Evolutionary conservation across 2,329 filamentous ascomycete species (phyloP), one percentile per base, ranked within the genome.

Genomic region (Bisporella sp.): DNA sequence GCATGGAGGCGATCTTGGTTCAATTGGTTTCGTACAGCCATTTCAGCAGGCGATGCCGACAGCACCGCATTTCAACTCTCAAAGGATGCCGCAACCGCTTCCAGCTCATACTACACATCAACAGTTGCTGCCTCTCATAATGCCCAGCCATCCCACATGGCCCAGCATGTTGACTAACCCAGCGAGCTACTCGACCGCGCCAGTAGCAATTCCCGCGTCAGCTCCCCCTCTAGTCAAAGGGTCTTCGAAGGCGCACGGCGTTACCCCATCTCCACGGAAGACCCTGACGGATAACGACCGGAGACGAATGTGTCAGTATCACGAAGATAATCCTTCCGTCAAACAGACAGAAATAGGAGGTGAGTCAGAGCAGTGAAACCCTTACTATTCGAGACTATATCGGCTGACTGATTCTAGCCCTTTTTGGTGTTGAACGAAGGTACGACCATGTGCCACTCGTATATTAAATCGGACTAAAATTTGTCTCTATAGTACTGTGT

Each of bases 391-490:
- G 41, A 11, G 32, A 45, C 45, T 46, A 13, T n/a, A 29, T 43
- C 49, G 41, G 46, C 59, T 65, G 57, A 67, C 70, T 73, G 56
- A 70, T 45, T 41, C 49, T 33, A 87, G 86, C 85, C 52, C 83
- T 90, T 66, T 99, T 99, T 71, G 92, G 91, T 35, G 93, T 99
- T 47, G 93, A 99, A 72, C 77, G 93, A 85, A 97, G 93, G 93
- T 97, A 83, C 52, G 51, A 39, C 41, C 41, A 46, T 45, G 9
- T 30, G 52, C 5, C 47, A 28, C 40, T 45, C 47, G 28, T 31
- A 31, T 31, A 31, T n/a, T 11, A 13, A 9, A 11, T 31, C 7
- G 30, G 53, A 48, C 55, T 58, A 55, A 62, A 50, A 50, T 46
- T 58, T 42, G 45, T 46, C 52, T 62, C 63, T 70, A 50, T 68